Evolutionary conservation across 768 basidiomycete species (phyloP).

Genomic region (Clitopilus hobsonii): DNA sequence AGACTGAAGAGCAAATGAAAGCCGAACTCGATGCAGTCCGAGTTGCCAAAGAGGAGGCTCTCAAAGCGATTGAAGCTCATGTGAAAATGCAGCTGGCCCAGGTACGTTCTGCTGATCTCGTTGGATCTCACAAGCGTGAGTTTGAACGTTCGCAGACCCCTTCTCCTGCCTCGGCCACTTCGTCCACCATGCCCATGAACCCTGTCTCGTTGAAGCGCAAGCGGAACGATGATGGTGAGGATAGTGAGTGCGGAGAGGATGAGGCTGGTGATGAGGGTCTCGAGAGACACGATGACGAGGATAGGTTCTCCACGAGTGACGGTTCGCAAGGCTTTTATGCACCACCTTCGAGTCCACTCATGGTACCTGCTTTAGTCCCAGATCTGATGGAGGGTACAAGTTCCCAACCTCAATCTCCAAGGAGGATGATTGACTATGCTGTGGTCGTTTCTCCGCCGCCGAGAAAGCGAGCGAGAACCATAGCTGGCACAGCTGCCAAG

Average conservation of each 20-base stretch:
- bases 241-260: constrained; percentile 21
- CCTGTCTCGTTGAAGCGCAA: constrained; percentile 57
- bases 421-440: constrained; percentile 32
- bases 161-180: constrained; percentile 13
- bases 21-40: constrained; percentile 40
- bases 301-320: constrained; percentile 3
- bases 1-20: constrained; percentile 39
- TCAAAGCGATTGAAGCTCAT: constrained; percentile 27
- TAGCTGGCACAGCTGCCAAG: constrained; percentile 41
- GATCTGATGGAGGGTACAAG: too few species aligned
- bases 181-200: background rate
- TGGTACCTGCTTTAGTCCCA: constrained; percentile 1
- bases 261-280: constrained; percentile 9
- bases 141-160: constrained; percentile 23
- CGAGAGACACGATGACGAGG: constrained; percentile 3
- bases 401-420: constrained; percentile 23
- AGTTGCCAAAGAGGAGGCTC: constrained; percentile 32
- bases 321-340: background rate
- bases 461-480: constrained; percentile 42
- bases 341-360: constrained; percentile 3
- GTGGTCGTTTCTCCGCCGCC: constrained; percentile 25
- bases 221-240: constrained; percentile 39
- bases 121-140: constrained; percentile 4
- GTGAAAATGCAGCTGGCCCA: constrained; percentile 16
- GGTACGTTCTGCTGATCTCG: constrained; percentile 21